A percentile compares a stretch with the other conserved stretches of the same genome.
These are phyloP conservation scores for Collariella sp. DNA, from an alignment of 495 filamentous ascomycete genomes.

Conservation along the genomic window DNA sequence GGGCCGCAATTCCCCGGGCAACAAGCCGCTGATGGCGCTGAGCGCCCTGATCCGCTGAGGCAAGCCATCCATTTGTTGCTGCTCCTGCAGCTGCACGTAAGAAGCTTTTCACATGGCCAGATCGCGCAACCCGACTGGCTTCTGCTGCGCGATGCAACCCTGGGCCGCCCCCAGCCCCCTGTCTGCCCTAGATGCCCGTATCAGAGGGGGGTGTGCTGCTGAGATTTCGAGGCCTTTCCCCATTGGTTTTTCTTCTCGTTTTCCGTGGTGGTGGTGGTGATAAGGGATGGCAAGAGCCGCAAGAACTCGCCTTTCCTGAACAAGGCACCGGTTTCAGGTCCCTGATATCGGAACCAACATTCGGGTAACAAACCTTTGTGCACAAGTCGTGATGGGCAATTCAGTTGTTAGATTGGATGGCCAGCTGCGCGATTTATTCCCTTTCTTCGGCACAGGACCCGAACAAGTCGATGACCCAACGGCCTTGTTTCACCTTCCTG, in stretches of 20 bases:
- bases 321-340: no score
- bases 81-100: conserved; percentile 10
- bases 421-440: background rate
- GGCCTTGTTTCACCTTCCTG: no score
- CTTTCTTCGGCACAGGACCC: no score
- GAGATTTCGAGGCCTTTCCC: no score
- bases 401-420: background rate
- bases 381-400: no score
- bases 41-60: background rate
- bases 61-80: conserved; percentile 4
- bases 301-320: no score
- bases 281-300: no score
- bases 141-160: conserved; percentile 1
- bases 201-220: no score
- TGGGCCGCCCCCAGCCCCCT: background rate
- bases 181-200: background rate
- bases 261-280: no score
- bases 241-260: no score
- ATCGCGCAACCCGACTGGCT: conserved; percentile 22
- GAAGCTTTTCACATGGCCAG: conserved; percentile 19
- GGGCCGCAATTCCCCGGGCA: conserved; percentile 25
- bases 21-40: background rate
- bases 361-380: no score
- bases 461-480: background rate
- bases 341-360: no score